Conservation (phyloP, 768 basidiomycete species). For the Trametes cinnabarina region DNA sequence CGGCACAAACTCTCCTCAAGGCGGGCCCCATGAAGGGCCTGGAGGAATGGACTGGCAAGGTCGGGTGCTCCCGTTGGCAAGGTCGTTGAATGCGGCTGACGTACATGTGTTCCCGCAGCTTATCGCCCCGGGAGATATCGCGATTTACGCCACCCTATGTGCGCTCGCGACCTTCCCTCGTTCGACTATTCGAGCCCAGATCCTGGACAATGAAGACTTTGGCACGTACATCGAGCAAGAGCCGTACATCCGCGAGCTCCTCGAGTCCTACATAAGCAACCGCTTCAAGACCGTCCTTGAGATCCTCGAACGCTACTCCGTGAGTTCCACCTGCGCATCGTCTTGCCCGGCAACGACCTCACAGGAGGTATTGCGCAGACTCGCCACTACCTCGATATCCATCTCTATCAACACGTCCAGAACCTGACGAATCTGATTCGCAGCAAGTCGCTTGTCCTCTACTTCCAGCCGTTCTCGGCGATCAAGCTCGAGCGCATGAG, state of each 20-base stretch:
- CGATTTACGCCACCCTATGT: conserved; percentile 82
- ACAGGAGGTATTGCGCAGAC: conserved; percentile 45
- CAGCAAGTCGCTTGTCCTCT: conserved; percentile 77
- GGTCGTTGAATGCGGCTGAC: not conserved
- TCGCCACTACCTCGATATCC: conserved; percentile 74
- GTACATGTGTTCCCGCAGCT: conserved; percentile 42
- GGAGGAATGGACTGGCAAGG: conserved; percentile 79
- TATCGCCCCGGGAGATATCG: conserved; percentile 79
- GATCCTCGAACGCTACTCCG: conserved; percentile 70
- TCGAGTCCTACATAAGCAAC: conserved; percentile 83
- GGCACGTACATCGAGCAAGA: conserved; percentile 81
- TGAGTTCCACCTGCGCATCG: conserved; percentile 28
- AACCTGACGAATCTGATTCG: conserved; percentile 68
- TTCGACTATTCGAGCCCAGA: conserved; percentile 60
- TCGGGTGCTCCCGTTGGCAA: conserved; percentile 16
- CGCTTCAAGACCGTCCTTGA: conserved; percentile 83
- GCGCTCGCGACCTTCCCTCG: conserved; percentile 78
- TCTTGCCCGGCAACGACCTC: not conserved
- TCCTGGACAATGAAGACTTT: conserved; percentile 70
- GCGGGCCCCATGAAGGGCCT: conserved; percentile 64
- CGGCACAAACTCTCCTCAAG: conserved; percentile 70
- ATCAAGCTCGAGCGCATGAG: conserved; percentile 85
- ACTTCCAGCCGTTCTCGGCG: conserved; percentile 87
- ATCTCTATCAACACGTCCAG: conserved; percentile 66
- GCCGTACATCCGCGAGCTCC: conserved; percentile 80